Evolutionary conservation across 257 asterid species (phyloP), one percentile per base, ranked within the genome.

Genomic region (Primulina eburnea): DNA sequence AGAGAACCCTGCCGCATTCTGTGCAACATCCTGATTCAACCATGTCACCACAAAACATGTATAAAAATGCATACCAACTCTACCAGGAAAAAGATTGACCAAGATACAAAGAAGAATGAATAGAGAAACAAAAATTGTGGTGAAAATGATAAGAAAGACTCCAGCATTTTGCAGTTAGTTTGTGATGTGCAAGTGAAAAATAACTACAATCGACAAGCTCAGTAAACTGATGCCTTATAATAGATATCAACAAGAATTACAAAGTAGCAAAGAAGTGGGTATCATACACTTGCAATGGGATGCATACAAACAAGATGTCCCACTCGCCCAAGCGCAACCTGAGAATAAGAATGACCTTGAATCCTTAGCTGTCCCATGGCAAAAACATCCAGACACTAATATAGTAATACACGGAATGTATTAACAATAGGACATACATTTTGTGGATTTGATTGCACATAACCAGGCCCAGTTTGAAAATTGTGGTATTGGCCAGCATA

Each of bases 261-360:
- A 3, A 32, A 32, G 34, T 32, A 32, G 40, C 58, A 62, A 60
- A 43, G 18, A 60, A 14, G 5, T 17, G 4, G 24, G 43, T 5
- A 43, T 66, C 97, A 83, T 85, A 91, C 97, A 76, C 55, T 76
- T 62, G 96, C 67, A 78, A 86, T 73, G 26, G 92, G 93, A 81
- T 87, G 92, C 87, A 85, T 66, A 64, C 84, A 83, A 77, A 86
- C 86, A 74, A 85, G 83, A 58, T 91, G 87, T 62, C 88, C 89
- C 67, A 75, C 64, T 50, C 90, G 84, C 71, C 90, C 92, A 77
- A 81, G 74, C 89, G 82, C 82, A 71, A 83, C 87, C 97, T 91
- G 87, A 65, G 77, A 81, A 81, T 10, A 40, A 57, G 67, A 73
- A 65, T 67, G 66, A 37, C 63, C 6, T 4, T 50, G 21, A 71